Evolutionary conservation across 805 yeast species (phyloP), one percentile per base, ranked within the genome.

Genomic region (Yamadazyma akitaensis): DNA sequence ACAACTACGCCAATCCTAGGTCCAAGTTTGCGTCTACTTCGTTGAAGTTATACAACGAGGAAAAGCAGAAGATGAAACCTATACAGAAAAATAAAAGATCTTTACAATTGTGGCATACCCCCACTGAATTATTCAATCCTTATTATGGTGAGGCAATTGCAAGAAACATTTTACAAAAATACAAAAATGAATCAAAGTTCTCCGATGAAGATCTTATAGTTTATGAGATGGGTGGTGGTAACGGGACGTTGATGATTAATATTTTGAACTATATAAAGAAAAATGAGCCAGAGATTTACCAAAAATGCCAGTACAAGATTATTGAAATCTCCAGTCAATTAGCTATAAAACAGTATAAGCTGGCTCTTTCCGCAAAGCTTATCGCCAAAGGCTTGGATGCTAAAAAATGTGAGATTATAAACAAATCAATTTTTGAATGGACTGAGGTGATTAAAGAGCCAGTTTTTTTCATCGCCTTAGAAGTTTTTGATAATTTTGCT

Each of bases 191-290:
- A 51, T 69, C 68, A 3, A 67, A 77, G 36, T 85, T 80, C 55
- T 92, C 91, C 0, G 82, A 83, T 57, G 72, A 76, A 36, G 90
- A 87, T 58, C 68, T 92, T 40, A 75, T 80, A 6, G 85, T 88
- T 21, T 89, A 88, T 64, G 96, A 89, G 64, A 80, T 87, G 74
- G 96, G 96, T 49, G 96, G 90, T 17, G 96, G 96, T 54, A 88
- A 88, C 57, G 96, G 96, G 36, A 88, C 95, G 0, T 64, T 88
- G 49, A 88, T 89, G 96, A 62, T 75, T 44, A 84, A 88, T 57
- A 77, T 88, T 10, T 63, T 88, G 51, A 82, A 83, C 57, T 88
- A 74, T 59, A 75, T 88, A 49, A 70, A 78, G 51, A 66, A 65
- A 24, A 68, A 75, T 17, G 83, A 84, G 52, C 91, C 95, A 0